A percentile compares a stretch with the other conserved stretches of the same genome.
Evolutionary conservation across 164 flowering plant genomes (phyloP).

Genomic region (Dillenia suffruticosa): DNA sequence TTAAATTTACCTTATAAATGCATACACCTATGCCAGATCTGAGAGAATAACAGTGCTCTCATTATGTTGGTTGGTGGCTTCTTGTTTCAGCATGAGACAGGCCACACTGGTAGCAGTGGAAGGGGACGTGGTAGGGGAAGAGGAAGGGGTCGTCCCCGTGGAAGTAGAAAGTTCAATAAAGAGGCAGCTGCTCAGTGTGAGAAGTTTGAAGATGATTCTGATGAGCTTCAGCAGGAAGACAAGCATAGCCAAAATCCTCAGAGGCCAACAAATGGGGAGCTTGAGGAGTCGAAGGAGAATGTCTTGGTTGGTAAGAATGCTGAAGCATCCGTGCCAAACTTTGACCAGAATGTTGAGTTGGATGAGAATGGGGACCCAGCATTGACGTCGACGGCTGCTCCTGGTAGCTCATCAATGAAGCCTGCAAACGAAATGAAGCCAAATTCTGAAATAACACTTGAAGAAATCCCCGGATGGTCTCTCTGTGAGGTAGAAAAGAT

Average conservation of each 20-base stretch:
- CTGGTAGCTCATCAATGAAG: not conserved
- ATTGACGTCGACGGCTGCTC: not conserved
- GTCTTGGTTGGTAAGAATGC: slow-evolving; percentile 12
- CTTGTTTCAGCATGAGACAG: slow-evolving; percentile 8
- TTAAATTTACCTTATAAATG: not conserved
- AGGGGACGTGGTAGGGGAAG: slow-evolving; percentile 24
- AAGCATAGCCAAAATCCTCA: slow-evolving; percentile 2
- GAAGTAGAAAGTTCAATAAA: slow-evolving; percentile 4
- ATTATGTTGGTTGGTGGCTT: no score
- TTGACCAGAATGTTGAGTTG: slow-evolving; percentile 66
- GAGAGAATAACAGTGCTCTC: not conserved
- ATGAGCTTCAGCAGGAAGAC: slow-evolving; percentile 6
- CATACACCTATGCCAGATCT: not conserved
- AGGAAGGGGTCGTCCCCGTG: slow-evolving; percentile 19
- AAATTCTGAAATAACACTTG: slow-evolving; percentile 37
- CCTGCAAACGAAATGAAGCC: slow-evolving; percentile 17
- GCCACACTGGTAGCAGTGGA: slow-evolving; percentile 11
- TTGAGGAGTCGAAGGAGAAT: slow-evolving; percentile 35
- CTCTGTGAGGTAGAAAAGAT: slow-evolving; percentile 65
- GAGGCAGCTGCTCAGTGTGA: slow-evolving; percentile 5
- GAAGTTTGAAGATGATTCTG: slow-evolving; percentile 12
- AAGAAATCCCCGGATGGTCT: slow-evolving; percentile 73
- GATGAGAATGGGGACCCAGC: slow-evolving; percentile 37
- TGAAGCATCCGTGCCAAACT: slow-evolving; percentile 29
- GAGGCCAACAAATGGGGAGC: slow-evolving; percentile 15